These are phyloP conservation scores for Chrysanthemum makinoi DNA, from an alignment of 129 eudicot species.

Conservation along the genomic window DNA sequence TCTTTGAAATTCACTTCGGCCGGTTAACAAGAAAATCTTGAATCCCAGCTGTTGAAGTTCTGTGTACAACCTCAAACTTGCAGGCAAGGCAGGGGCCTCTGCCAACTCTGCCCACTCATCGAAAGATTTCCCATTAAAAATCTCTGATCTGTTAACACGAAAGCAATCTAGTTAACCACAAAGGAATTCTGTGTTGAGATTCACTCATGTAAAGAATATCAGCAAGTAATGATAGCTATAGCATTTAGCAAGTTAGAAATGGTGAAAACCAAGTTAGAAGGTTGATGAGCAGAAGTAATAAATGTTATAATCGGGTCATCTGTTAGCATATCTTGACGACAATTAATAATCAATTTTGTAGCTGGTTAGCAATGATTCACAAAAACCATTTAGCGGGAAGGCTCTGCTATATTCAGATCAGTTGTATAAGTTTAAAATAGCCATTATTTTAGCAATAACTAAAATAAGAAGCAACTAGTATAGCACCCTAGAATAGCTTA, in stretches of 20 bases:
- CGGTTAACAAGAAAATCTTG: conserved; percentile 66
- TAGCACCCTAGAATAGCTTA: not conserved
- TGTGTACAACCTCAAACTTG: conserved; percentile 76
- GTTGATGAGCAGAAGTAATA: not conserved
- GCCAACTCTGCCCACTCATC: conserved; percentile 64
- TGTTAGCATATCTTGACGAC: too few relatives aligned
- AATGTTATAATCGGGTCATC: not conserved
- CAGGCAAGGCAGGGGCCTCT: conserved; percentile 76
- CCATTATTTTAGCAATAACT: not conserved
- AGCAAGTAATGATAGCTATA: not conserved
- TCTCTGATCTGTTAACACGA: conserved; percentile 46
- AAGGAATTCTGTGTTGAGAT: not conserved
- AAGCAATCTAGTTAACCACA: conserved; percentile 18
- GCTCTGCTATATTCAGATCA: not conserved
- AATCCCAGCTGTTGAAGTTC: conserved; percentile 67
- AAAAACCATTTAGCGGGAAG: not conserved
- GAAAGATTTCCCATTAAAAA: conserved; percentile 53
- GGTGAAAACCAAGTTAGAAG: too few relatives aligned
- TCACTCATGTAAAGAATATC: not conserved
- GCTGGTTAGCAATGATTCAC: too few relatives aligned
- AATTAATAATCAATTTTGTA: too few relatives aligned
- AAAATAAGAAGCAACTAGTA: not conserved
- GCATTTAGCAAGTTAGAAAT: not conserved
- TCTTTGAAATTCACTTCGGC: conserved; percentile 75
- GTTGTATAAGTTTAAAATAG: not conserved